These are phyloP conservation scores for Trypanosoma rangeli DNA, from an alignment of 208 protist genomes.

Conservation along the genomic window DNA sequence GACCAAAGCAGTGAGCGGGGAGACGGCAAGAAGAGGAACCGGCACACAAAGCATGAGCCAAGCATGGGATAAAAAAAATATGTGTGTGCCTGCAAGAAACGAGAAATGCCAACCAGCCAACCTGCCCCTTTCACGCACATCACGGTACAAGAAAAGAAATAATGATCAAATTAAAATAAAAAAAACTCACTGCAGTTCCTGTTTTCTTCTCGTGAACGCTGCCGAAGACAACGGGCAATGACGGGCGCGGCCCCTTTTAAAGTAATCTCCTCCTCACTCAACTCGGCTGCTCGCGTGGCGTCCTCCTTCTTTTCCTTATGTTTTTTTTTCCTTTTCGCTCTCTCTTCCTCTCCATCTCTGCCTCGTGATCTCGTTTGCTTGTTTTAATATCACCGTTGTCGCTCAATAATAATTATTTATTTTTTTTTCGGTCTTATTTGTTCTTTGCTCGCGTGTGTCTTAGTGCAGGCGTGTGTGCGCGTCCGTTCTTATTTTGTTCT, in stretches of 20 bases:
- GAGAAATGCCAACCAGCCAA: background rate
- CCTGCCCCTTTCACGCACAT: background rate
- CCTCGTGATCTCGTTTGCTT: no score
- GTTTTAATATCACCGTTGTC: no score
- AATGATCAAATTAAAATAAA: background rate
- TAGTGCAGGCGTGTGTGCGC: no score
- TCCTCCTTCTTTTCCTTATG: background rate
- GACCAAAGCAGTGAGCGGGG: background rate
- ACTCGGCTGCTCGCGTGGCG: background rate
- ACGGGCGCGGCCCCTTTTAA: background rate
- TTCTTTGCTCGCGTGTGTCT: no score
- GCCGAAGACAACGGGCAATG: background rate
- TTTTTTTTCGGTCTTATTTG: no score
- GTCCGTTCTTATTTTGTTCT: no score
- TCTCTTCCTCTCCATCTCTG: background rate
- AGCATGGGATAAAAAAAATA: slow-evolving; percentile 14
- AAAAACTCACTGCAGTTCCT: background rate
- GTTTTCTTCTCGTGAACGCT: background rate
- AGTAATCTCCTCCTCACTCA: background rate
- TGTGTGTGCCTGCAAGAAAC: slow-evolving; percentile 1
- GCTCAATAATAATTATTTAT: no score
- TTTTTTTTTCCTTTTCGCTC: background rate
- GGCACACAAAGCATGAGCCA: background rate
- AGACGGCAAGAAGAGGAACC: background rate
- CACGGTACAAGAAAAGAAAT: slow-evolving; percentile 1